These are phyloP conservation scores for Mediolabrus comicus DNA, from an alignment of 108 stramenopile genomes.

Conservation along the genomic window DNA sequence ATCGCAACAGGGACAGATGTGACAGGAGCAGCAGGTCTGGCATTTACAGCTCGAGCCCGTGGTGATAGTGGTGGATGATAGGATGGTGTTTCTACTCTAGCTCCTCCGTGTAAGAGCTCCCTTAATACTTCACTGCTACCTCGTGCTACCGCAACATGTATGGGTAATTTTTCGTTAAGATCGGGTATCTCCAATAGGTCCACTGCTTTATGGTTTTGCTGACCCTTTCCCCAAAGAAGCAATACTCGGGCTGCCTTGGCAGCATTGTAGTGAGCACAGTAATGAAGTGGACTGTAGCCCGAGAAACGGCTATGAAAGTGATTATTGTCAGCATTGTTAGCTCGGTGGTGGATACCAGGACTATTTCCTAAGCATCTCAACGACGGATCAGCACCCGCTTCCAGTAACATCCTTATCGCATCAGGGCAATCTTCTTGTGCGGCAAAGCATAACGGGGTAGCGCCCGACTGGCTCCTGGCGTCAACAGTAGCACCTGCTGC, in stretches of 20 bases:
- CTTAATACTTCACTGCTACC: conserved; percentile 81
- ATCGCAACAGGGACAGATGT: conserved; percentile 22
- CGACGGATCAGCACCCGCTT: conserved; percentile 72
- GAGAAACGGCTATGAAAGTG: conserved; percentile 72
- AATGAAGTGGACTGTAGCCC: conserved; percentile 86
- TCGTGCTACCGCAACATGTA: conserved; percentile 83
- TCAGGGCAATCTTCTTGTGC: conserved; percentile 80
- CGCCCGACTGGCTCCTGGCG: conserved; percentile 75
- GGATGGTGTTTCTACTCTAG: conserved; percentile 62
- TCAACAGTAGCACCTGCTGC: conserved; percentile 76
- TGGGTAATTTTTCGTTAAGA: conserved; percentile 79
- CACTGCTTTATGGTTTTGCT: conserved; percentile 20
- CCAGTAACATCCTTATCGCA: conserved; percentile 57
- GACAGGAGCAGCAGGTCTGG: conserved; percentile 9
- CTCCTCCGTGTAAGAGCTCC: conserved; percentile 77
- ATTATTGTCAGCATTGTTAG: conserved; percentile 40
- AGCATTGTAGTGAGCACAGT: conserved; percentile 89
- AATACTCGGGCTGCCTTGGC: conserved; percentile 64
- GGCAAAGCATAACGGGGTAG: conserved; percentile 87
- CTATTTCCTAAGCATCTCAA: conserved; percentile 71
- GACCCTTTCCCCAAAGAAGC: conserved; percentile 22
- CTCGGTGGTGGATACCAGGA: conserved; percentile 21
- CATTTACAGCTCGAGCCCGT: conserved; percentile 2
- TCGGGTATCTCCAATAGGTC: conserved; percentile 75
- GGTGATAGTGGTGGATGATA: conserved; percentile 30